Evolutionary conservation across 495 filamentous ascomycete species (phyloP), one percentile per base, ranked within the genome.

Genomic region (Tuber microsphaerosporum): DNA sequence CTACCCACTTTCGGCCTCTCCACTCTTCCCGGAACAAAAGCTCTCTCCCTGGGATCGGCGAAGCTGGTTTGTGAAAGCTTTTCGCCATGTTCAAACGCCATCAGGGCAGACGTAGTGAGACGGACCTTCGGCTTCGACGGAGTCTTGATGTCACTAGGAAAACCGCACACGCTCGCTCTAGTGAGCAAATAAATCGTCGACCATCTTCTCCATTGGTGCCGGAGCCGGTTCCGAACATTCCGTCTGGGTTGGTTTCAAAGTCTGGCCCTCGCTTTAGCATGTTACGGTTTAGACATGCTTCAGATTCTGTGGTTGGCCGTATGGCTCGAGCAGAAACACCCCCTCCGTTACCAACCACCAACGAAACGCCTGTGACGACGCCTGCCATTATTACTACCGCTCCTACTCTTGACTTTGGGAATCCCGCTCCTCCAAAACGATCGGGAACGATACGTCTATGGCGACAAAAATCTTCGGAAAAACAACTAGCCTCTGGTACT

Each of bases 351-450:
- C 81, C 76, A n/a, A 71, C 74, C 74, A 65, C 75, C 17, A 73
- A 82, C 71, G 68, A 81, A 46, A 73, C 75, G 42, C 73, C 56
- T 81, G 70, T 82, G 92, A 92, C 94, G 92, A 92, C 94, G 65
- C 94, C 94, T 31, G 89, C 90, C 70, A 99, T 99, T 82, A 94
- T 97, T 82, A 97, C 91, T 37, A 99, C 95, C 19, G 91, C 94
- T 41, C 95, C 95, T 10, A 94, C 94, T 1, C 87, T 91, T 75
- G 89, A 94, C 70, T 84, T 86, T 22, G 73, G 71, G 73, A 19
- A 39, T 26, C 74, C 69, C 26, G 71, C 71, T 6, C 75, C 75
- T 19, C 72, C 77, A 37, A 82, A 74, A 61, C 75, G 81, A 41
- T 74, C 73, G 31, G 69, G 77, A 37, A 82, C 81, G 8, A 82